Percentiles rank a stretch among this genome's conserved stretches.
phyloP scores from a whole-genome alignment of 139 green algal genomes.

The Eudorina sp. region DNA sequence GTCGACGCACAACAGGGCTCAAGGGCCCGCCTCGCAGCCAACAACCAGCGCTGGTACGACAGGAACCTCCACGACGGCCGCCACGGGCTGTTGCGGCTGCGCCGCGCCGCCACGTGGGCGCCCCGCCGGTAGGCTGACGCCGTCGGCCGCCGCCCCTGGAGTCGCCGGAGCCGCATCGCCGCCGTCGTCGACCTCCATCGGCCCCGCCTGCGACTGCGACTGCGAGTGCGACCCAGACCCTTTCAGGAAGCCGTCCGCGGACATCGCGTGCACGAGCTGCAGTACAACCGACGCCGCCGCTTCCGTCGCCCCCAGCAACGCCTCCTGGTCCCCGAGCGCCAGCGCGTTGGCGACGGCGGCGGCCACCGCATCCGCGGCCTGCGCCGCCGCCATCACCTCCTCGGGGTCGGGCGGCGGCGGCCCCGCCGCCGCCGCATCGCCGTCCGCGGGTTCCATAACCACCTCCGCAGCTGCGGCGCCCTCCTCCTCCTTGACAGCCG shows the following conservation, averaged over 20 bases:
- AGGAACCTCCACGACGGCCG: conserved; percentile 10
- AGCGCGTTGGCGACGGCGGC: neutral
- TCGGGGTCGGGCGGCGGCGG: neutral
- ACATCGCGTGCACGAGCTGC: conserved; percentile 1
- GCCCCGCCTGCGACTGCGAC: neutral
- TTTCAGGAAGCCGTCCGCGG: neutral
- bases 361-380: conserved; percentile 7
- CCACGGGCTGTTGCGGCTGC: neutral
- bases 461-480: too few species aligned
- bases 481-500: neutral
- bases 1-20: too few species aligned
- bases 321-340: conserved; percentile 8
- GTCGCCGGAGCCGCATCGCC: too few species aligned
- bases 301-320: conserved; percentile 10
- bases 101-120: neutral
- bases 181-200: neutral
- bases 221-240: neutral
- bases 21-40: neutral
- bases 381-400: neutral
- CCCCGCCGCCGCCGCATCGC: neutral
- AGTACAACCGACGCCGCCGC: conserved; percentile 28
- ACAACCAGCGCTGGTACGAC: neutral
- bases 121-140: too few species aligned
- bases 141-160: too few species aligned
- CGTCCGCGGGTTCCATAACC: neutral